Base-by-base conservation (phyloP, 108 stramenopile genomes). In the Nannochloropsis oceanica region DNA sequence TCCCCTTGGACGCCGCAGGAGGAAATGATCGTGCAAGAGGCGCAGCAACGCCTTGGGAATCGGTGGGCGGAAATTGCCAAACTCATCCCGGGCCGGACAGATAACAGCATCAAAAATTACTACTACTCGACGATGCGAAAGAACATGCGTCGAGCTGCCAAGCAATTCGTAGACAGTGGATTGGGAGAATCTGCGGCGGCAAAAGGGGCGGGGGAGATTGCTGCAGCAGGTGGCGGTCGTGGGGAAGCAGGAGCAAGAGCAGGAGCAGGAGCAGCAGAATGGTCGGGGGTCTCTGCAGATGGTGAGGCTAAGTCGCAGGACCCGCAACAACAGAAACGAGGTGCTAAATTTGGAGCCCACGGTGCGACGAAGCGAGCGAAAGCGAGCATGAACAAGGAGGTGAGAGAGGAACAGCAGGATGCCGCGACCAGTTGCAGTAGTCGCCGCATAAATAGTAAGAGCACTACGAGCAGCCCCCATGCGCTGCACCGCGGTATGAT, bases 81-180 rank as follows among this genome's bases (percentile, higher is more conserved):
- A 89, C 93, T 95, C 11, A 91, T 98, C 22, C 94, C 94, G n/a
- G 98, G 98, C n/a, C 79, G 92, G 44, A 95, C 95, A n/a, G 97
- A 98, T 88, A 97, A 96, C 88, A 94, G 95, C 82, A 93, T 97
- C 44, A 99, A 99, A 87, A 99, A 97, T 87, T 95, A 96, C 84
- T 99, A 96, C 95, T 79, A 84, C 81, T 89, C 89, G 81, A 84
- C 83, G n/a, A 86, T 89, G 89, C 43, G 83, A 5, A 84, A 87
- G 42, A 87, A 84, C 44, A 86, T 86, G 84, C 89, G 89, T 43
- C 44, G 83, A 26, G 14, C 42, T 3, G 18, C 34, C 42, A 79
- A 26, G 10, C n/a, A 18, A n/a, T n/a, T n/a, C 10, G 59, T 18
- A n/a, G n/a, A 73, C 18, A n/a, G n/a, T 73, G 59, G 22, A n/a